Evolutionary conservation across 1,284 basidiomycete genomes (phyloP).

Genomic region (Cerrena zonata): DNA sequence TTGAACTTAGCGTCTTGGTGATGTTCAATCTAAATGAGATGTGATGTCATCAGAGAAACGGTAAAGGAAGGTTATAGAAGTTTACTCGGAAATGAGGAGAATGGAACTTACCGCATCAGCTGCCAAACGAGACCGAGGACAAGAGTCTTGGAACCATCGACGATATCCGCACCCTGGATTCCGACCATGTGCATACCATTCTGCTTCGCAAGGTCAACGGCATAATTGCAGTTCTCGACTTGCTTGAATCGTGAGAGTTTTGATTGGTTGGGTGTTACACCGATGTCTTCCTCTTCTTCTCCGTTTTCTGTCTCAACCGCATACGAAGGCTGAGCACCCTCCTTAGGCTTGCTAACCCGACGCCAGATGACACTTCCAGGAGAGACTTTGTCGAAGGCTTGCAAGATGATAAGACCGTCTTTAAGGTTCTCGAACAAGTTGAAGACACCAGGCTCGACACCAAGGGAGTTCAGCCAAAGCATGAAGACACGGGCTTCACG

Average conservation of each 20-base stretch:
- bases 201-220: slow-evolving; percentile 85
- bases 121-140: slow-evolving; percentile 98
- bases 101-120: slow-evolving; percentile 72
- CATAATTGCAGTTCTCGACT: slow-evolving; percentile 98
- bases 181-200: slow-evolving; percentile 95
- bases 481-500: slow-evolving; percentile 96
- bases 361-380: slow-evolving; percentile 93
- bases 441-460: slow-evolving; percentile 93
- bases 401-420: slow-evolving; percentile 85
- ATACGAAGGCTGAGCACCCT: slow-evolving; percentile 35
- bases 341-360: slow-evolving; percentile 88
- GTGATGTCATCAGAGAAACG: neutral
- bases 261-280: slow-evolving; percentile 73
- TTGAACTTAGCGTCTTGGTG: slow-evolving; percentile 79
- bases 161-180: slow-evolving; percentile 96
- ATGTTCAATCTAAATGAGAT: slow-evolving; percentile 68
- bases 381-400: slow-evolving; percentile 93
- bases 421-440: slow-evolving; percentile 95
- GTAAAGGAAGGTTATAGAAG: slow-evolving; percentile 3
- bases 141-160: slow-evolving; percentile 85
- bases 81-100: slow-evolving; percentile 1
- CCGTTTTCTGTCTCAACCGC: slow-evolving; percentile 36
- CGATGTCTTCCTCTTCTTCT: slow-evolving; percentile 71
- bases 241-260: slow-evolving; percentile 92
- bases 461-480: slow-evolving; percentile 94